A percentile compares a stretch with the other conserved stretches of the same genome.
phyloP scores from a whole-genome alignment of 441 rosid species.

The Cnidoscolus chayamansa region DNA sequence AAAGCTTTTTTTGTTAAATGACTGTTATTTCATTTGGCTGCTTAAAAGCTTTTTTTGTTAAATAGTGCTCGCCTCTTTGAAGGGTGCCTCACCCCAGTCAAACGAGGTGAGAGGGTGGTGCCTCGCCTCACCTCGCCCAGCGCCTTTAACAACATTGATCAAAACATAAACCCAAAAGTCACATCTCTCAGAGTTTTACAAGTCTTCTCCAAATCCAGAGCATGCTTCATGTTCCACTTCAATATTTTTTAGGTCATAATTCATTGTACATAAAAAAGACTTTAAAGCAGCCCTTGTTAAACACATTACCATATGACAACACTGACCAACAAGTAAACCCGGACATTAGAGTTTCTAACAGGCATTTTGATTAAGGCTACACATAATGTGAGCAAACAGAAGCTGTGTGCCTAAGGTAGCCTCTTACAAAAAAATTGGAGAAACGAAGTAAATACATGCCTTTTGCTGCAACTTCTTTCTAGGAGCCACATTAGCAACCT shows the following conservation, averaged over 20 bases:
- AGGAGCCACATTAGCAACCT: constrained; percentile 39
- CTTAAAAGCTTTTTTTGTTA: no score
- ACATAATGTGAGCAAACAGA: neutral
- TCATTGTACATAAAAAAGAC: neutral
- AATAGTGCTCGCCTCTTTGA: no score
- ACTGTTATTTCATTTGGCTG: no score
- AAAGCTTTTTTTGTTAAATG: no score
- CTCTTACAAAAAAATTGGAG: neutral
- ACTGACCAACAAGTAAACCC: neutral
- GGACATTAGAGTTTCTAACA: neutral
- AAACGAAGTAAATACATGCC: constrained; percentile 30
- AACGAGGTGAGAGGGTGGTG: no score
- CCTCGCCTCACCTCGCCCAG: no score
- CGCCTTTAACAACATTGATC: no score
- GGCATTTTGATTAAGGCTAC: neutral
- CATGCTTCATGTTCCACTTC: neutral
- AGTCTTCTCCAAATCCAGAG: neutral
- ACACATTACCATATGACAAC: neutral
- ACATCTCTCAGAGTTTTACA: neutral
- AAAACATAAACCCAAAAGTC: neutral
- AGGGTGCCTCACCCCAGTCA: no score
- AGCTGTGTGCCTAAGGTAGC: constrained; percentile 8
- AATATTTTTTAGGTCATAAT: neutral
- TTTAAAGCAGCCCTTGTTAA: neutral
- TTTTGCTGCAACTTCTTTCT: constrained; percentile 66